Conservation (phyloP, 2,329 filamentous ascomycete species). For the Diaporthe citriasiana region DNA sequence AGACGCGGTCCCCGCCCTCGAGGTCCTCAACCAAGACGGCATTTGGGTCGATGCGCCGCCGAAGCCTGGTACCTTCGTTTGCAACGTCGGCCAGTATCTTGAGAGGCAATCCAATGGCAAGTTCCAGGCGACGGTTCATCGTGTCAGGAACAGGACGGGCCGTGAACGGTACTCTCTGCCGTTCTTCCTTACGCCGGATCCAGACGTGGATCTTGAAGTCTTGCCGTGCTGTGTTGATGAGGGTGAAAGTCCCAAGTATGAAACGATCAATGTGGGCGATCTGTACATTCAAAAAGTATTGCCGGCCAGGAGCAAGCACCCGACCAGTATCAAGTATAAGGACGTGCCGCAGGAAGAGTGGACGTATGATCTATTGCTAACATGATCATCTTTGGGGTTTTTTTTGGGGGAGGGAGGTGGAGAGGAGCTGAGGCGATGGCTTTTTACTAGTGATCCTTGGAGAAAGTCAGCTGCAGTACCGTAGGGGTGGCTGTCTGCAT, state of each 20-base stretch:
- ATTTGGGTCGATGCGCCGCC: slow-evolving; percentile 56
- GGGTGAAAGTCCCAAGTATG: slow-evolving; percentile 45
- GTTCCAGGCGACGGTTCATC: slow-evolving; percentile 57
- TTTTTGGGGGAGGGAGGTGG: neutral
- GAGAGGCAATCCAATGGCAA: slow-evolving; percentile 56
- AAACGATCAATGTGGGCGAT: slow-evolving; percentile 50
- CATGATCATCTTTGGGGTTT: slow-evolving; percentile 21
- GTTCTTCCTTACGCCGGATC: slow-evolving; percentile 52
- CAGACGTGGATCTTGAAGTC: slow-evolving; percentile 47
- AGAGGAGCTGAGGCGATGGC: neutral
- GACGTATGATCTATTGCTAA: slow-evolving; percentile 50
- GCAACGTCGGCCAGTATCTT: slow-evolving; percentile 57
- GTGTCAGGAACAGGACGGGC: slow-evolving; percentile 55
- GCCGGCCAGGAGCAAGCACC: slow-evolving; percentile 53
- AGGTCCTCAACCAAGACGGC: slow-evolving; percentile 58
- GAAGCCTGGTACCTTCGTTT: slow-evolving; percentile 53
- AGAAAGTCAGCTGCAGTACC: neutral
- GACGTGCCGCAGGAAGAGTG: slow-evolving; percentile 53
- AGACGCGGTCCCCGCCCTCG: slow-evolving; percentile 50
- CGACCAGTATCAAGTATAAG: slow-evolving; percentile 53
- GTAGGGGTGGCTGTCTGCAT: neutral
- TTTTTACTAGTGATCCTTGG: neutral
- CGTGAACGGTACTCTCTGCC: slow-evolving; percentile 56
- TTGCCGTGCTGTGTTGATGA: slow-evolving; percentile 46
- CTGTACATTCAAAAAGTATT: slow-evolving; percentile 52